These are phyloP conservation scores for Geoglossum glabrum DNA, from an alignment of 495 filamentous ascomycete genomes.

Conservation along the genomic window DNA sequence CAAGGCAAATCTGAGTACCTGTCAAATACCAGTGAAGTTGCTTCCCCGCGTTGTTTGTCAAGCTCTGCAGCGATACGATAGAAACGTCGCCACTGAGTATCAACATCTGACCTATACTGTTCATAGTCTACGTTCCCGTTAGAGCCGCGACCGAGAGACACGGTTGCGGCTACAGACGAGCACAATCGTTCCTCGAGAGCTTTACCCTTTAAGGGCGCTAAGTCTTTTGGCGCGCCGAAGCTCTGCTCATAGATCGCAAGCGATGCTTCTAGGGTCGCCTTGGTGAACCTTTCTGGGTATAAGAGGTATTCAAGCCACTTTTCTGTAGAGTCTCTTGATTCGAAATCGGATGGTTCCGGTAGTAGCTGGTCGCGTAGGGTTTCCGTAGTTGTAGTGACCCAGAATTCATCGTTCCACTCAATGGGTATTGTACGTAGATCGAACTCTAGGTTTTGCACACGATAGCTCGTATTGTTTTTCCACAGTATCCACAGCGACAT, in stretches of 20 bases:
- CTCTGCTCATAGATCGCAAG: conserved; percentile 52
- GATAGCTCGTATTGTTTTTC: conserved; percentile 64
- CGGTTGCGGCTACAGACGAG: conserved; percentile 42
- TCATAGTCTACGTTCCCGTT: conserved; percentile 51
- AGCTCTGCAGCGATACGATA: conserved; percentile 70
- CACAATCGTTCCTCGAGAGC: conserved; percentile 48
- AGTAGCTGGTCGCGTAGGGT: conserved; percentile 30
- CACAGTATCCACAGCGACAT: conserved; percentile 70
- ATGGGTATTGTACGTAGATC: conserved; percentile 27
- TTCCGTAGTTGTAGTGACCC: conserved; percentile 53
- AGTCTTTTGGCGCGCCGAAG: conserved; percentile 21
- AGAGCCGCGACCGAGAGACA: conserved; percentile 35
- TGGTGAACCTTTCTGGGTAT: conserved; percentile 56
- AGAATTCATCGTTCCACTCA: conserved; percentile 42
- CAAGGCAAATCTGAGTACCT: conserved; percentile 50
- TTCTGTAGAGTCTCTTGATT: conserved; percentile 38
- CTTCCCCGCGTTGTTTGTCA: conserved; percentile 64
- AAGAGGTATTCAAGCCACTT: conserved; percentile 60
- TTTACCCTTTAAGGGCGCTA: conserved; percentile 23
- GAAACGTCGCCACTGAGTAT: conserved; percentile 77
- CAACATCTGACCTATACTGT: conserved; percentile 45
- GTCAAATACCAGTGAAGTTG: conserved; percentile 57
- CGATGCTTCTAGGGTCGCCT: conserved; percentile 63
- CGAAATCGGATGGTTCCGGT: conserved; percentile 32
- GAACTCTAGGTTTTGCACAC: conserved; percentile 45